Evolutionary conservation across 805 yeast species (phyloP), one percentile per base, ranked within the genome.

Genomic region (Nematodospora valgi): DNA sequence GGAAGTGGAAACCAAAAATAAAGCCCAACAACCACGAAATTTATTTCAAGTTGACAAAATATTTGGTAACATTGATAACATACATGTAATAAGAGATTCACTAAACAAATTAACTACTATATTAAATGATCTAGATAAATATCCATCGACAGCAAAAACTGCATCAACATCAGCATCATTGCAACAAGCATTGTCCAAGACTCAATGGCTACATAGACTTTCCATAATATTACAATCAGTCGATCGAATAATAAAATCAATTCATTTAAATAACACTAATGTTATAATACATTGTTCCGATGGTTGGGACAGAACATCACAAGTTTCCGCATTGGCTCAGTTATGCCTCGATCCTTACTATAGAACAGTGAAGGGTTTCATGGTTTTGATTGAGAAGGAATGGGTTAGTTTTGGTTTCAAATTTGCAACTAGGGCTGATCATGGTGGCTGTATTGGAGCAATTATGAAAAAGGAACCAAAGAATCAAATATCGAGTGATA

Each of bases 281-380:
- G 72, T 91, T 4, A 54, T 93, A 7, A 74, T 93, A 5, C 98
- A 93, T 62, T 93, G 98, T 56, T 87, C 97, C 1, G 98, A 93
- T 63, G 98, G 98, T 1, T 93, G 98, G 98, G 98, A 93, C 54
- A 68, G 98, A 39, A 93, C 98, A 0, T 78, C 97, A 0, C 98
- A 93, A 54, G 76, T 89, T 1, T 73, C 88, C 5, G 82, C 96
- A 2, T 62, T 93, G 41, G 76, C 89, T 16, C 91, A 91, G 58
- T 60, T 93, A 4, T 86, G 96, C 51, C 65, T 89, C 6, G 98
- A 93, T 56, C 97, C 98, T 1, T 86, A 76, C 54, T 93, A 72
- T 58, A 70, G 98, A 45, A 89, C 98, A 0, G 45, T 86, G 3
- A 82, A 87, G 39, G 98, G 98, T 3, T 88, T 93, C 51, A 82